Evolutionary conservation across 129 eudicot species (phyloP).

Genomic region (Ambrosia trifida): DNA sequence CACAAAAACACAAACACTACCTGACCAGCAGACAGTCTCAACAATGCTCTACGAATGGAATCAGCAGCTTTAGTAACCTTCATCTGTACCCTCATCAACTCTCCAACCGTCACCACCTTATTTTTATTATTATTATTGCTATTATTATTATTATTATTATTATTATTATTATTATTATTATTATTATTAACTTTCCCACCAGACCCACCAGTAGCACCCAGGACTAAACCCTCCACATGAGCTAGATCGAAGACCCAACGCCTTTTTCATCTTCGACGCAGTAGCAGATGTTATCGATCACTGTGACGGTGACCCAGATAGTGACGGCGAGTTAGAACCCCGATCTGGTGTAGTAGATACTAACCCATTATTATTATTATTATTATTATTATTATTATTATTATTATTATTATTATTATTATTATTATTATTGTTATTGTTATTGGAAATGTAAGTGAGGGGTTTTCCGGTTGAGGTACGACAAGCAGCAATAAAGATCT

Average conservation of each 20-base stretch:
- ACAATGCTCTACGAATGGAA: slow-evolving; percentile 77
- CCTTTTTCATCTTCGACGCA: slow-evolving; percentile 96
- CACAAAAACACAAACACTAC: no score
- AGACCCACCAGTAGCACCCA: slow-evolving; percentile 29
- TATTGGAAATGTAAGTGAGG: slow-evolving; percentile 52
- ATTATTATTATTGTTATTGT: no score
- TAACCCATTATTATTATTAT: no score
- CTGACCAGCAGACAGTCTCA: slow-evolving; percentile 96
- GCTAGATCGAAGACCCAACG: slow-evolving; percentile 87
- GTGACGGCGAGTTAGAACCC: slow-evolving; percentile 34
- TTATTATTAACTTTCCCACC: slow-evolving; percentile 27
- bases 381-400: no score
- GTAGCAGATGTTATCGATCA: slow-evolving; percentile 86
- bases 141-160: no score
- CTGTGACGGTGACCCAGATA: slow-evolving; percentile 57
- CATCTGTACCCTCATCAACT: slow-evolving; percentile 94
- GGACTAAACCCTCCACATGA: slow-evolving; percentile 42
- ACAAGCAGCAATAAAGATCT: slow-evolving; percentile 77
- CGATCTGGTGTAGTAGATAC: slow-evolving; percentile 29
- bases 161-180: no score
- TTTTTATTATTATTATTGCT: not conserved
- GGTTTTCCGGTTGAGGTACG: slow-evolving; percentile 88
- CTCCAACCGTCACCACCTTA: slow-evolving; percentile 77
- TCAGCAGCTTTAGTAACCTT: slow-evolving; percentile 71
- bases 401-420: no score